Evolutionary conservation across 2,329 filamentous ascomycete genomes (phyloP).

Genomic region (Cyphellophora europaea): DNA sequence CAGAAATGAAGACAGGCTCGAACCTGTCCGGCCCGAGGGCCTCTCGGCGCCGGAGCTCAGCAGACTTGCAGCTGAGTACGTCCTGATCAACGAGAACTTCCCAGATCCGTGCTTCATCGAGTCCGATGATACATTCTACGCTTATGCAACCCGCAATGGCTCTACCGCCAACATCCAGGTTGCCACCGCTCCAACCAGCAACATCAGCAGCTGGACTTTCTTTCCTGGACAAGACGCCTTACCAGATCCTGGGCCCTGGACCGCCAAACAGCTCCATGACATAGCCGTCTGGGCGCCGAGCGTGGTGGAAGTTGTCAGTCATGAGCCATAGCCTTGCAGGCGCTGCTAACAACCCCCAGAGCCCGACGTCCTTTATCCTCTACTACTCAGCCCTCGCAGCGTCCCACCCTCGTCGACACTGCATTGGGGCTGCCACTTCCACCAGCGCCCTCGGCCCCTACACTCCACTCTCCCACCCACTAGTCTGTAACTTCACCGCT

Average conservation of each 20-base stretch:
- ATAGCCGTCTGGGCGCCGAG: slow-evolving; percentile 48
- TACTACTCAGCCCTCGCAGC: slow-evolving; percentile 40
- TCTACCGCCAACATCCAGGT: slow-evolving; percentile 43
- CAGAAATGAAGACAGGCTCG: too few relatives aligned
- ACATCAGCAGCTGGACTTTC: slow-evolving; percentile 37
- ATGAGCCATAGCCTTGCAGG: background rate
- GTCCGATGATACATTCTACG: slow-evolving; percentile 40
- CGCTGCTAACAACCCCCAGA: background rate
- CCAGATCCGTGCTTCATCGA: slow-evolving; percentile 45
- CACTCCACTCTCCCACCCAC: slow-evolving; percentile 28
- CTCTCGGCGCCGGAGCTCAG: too few relatives aligned
- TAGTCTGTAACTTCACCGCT: slow-evolving; percentile 40
- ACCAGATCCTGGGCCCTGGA: slow-evolving; percentile 42
- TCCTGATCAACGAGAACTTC: slow-evolving; percentile 39
- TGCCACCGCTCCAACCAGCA: slow-evolving; percentile 37
- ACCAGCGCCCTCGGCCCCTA: slow-evolving; percentile 40
- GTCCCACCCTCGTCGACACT: background rate
- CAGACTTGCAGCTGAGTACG: slow-evolving; percentile 7
- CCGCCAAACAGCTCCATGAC: slow-evolving; percentile 20
- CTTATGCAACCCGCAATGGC: slow-evolving; percentile 35
- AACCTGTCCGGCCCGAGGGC: too few relatives aligned
- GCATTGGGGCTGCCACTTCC: slow-evolving; percentile 32
- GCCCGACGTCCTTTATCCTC: slow-evolving; percentile 36
- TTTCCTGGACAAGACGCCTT: slow-evolving; percentile 41
- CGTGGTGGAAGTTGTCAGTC: slow-evolving; percentile 30